Conservation (phyloP, 495 filamentous ascomycete species). For the Endocarpon pusillum region DNA sequence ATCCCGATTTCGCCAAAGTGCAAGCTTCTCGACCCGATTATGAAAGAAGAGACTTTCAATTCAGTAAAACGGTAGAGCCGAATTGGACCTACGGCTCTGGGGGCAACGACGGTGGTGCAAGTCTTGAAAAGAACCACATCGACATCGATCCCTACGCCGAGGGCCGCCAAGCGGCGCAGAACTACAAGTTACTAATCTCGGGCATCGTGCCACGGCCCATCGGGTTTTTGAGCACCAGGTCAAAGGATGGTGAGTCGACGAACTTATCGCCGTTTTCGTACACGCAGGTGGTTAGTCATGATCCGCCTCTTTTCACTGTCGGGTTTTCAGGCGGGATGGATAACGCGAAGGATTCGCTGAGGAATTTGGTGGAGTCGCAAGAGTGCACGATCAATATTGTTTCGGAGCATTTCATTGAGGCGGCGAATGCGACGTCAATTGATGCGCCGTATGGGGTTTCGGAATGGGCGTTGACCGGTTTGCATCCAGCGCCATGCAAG, state of each 20-base stretch:
- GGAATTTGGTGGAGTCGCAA: slow-evolving; percentile 48
- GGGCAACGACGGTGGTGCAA: slow-evolving; percentile 42
- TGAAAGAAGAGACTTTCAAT: slow-evolving; percentile 32
- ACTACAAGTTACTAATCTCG: slow-evolving; percentile 88
- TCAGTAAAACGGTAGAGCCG: slow-evolving; percentile 56
- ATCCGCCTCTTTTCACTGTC: slow-evolving; percentile 78
- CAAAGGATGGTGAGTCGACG: slow-evolving; percentile 37
- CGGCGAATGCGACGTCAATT: slow-evolving; percentile 62
- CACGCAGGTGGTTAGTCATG: slow-evolving; percentile 67
- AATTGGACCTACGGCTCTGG: slow-evolving; percentile 67
- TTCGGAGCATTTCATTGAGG: slow-evolving; percentile 69
- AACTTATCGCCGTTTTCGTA: slow-evolving; percentile 87
- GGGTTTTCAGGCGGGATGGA: slow-evolving; percentile 45
- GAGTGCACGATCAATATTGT: slow-evolving; percentile 82
- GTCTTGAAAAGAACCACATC: slow-evolving; percentile 43
- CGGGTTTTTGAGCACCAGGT: slow-evolving; percentile 43
- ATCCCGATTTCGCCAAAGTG: slow-evolving; percentile 55
- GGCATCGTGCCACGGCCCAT: slow-evolving; percentile 72
- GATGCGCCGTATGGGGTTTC: slow-evolving; percentile 63
- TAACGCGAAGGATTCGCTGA: slow-evolving; percentile 57
- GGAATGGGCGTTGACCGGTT: slow-evolving; percentile 67
- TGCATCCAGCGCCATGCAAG: slow-evolving; percentile 47
- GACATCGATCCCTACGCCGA: slow-evolving; percentile 68
- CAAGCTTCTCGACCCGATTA: slow-evolving; percentile 61
- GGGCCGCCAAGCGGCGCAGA: slow-evolving; percentile 47